phyloP scores from a whole-genome alignment of 2,329 filamentous ascomycete species.

The Fulvia fulva region DNA sequence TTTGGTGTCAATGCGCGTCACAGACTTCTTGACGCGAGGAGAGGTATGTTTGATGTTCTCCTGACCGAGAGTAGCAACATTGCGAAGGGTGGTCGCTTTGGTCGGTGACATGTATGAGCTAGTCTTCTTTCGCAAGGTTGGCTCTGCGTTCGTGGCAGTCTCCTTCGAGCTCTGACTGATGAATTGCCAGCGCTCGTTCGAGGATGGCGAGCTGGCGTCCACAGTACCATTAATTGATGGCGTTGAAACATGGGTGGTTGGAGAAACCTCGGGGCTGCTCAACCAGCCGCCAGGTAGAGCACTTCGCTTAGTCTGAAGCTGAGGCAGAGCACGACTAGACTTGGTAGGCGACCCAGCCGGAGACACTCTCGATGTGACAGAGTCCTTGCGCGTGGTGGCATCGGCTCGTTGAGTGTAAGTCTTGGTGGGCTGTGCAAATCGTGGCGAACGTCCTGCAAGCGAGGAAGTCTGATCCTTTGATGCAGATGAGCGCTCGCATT shows the following conservation, averaged over 20 bases:
- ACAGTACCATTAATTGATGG: not conserved
- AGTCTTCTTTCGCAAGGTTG: constrained; percentile 25
- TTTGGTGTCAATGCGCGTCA: constrained; percentile 9
- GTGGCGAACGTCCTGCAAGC: constrained; percentile 12
- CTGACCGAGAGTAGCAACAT: constrained; percentile 23
- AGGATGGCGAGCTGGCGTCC: not conserved
- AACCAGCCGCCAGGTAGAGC: constrained; percentile 29
- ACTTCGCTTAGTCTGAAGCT: constrained; percentile 25
- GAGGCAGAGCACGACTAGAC: constrained; percentile 17
- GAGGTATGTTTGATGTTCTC: constrained; percentile 9
- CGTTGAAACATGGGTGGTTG: not conserved
- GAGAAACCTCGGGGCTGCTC: not conserved
- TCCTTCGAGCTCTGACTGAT: not conserved
- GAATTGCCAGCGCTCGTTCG: not conserved
- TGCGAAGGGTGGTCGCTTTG: constrained; percentile 27
- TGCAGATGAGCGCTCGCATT: not conserved
- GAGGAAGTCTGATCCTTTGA: not conserved
- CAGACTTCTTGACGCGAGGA: constrained; percentile 12
- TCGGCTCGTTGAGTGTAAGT: constrained; percentile 24
- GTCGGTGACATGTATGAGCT: constrained; percentile 34
- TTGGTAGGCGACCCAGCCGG: constrained; percentile 18
- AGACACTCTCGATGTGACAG: constrained; percentile 3
- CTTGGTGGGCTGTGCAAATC: constrained; percentile 31
- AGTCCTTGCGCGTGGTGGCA: constrained; percentile 25
- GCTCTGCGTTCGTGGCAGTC: not conserved